Evolutionary conservation across 2,329 filamentous ascomycete genomes (phyloP), one percentile per base, ranked within the genome.

Genomic region (Domatiomyces globalis): DNA sequence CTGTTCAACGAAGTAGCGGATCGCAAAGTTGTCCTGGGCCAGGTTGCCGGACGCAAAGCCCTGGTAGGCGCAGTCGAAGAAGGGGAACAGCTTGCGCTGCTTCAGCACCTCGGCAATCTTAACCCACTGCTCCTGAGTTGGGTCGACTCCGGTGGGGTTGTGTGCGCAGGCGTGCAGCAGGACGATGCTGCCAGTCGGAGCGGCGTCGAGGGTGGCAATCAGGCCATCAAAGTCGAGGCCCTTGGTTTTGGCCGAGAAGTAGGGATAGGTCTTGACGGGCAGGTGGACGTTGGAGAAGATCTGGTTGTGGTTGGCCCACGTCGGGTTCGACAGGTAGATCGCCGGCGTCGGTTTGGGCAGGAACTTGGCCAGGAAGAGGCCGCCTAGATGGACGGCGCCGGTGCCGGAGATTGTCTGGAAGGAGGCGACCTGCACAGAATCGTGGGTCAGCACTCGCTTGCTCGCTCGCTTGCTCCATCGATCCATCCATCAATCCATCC

Each of bases 221-320:
- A 96, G 89, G 71, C 88, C 90, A 54, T 85, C 81, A 64, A 95
- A 89, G 71, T 96, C 88, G 49, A 98, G 82, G 48, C 87, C 89
- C 67, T 87, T 89, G 59, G 89, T 95, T 66, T 85, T 67, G 67
- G 87, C 81, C 68, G 82, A 83, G 73, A 95, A 98, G 77, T 98
- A 98, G 48, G 90, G 92, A 73, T 98, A 98, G 59, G 80, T 80
- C 60, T 83, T 83, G 62, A 87, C 79, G 33, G 80, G 73, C 27
- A 96, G 75, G 61, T 79, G 77, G 65, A 95, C 88, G 66, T 96
- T 96, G 70, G 76, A 79, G 74, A 98, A 95, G 76, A 98, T 95
- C 71, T 96, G 92, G 73, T 94, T 83, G 80, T 98, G 92, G 74
- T 98, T 98, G 61, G 85, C 88, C 92, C 92, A 98, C 56, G 92